Percentiles rank a stretch among this genome's conserved stretches.
Evolutionary conservation across 768 basidiomycete species (phyloP).

Genomic region (Leccinum subtestaceum): DNA sequence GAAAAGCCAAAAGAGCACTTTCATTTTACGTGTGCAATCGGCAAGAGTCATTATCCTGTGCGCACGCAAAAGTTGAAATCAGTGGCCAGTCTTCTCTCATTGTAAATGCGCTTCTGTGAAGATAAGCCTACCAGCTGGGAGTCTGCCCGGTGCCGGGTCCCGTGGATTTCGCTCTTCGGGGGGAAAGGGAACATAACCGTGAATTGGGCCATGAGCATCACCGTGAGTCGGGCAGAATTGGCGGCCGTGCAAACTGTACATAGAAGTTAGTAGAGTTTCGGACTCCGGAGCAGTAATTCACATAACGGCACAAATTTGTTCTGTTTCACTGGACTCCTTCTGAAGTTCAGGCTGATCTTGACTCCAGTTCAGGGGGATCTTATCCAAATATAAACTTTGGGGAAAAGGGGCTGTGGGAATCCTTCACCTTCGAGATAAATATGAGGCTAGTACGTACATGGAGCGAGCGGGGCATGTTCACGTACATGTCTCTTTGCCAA

Average conservation of each 20-base stretch:
- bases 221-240: too few relatives aligned
- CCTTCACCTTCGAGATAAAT: too few relatives aligned
- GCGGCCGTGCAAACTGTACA: too few relatives aligned
- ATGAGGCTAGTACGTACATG: too few relatives aligned
- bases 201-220: not conserved
- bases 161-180: not conserved
- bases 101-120: not conserved
- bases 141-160: not conserved
- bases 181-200: not conserved
- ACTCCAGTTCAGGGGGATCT: too few relatives aligned
- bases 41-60: not conserved
- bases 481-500: too few relatives aligned
- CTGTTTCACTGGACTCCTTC: too few relatives aligned
- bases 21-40: not conserved
- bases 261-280: not conserved
- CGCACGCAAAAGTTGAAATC: not conserved
- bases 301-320: too few relatives aligned
- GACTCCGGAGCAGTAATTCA: not conserved
- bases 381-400: too few relatives aligned
- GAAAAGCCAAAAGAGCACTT: not conserved
- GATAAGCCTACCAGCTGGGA: not conserved
- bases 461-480: too few relatives aligned
- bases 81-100: not conserved
- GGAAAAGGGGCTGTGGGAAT: too few relatives aligned
- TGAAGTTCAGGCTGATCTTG: too few relatives aligned